Evolutionary conservation across 495 filamentous ascomycete species (phyloP).

Genomic region (Aspergillus sparsus): DNA sequence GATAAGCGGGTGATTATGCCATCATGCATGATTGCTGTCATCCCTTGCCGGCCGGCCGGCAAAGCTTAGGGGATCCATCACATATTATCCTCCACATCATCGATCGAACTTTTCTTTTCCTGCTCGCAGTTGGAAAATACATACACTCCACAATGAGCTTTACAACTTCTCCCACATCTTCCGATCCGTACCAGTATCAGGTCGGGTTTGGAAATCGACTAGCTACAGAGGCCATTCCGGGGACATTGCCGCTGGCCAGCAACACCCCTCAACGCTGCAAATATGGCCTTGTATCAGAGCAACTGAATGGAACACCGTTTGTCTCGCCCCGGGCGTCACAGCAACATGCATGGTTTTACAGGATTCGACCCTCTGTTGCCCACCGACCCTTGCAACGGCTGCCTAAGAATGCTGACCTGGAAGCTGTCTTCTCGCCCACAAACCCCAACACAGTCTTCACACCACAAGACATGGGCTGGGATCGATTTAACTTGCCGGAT

Average conservation of each 20-base stretch:
- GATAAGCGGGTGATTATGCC: too few species aligned
- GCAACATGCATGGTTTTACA: constrained; percentile 53
- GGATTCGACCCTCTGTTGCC: constrained; percentile 49
- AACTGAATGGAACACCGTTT: constrained; percentile 50
- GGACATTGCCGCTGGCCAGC: constrained; percentile 50
- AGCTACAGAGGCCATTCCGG: constrained; percentile 51
- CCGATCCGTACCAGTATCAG: constrained; percentile 48
- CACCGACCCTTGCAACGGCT: constrained; percentile 44
- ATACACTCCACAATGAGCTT: too few species aligned
- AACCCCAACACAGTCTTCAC: constrained; percentile 38
- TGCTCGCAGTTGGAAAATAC: too few species aligned
- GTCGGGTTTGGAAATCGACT: constrained; percentile 53
- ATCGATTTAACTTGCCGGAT: constrained; percentile 49
- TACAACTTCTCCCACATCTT: too few species aligned
- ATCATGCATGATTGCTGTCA: too few species aligned
- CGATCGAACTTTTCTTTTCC: too few species aligned
- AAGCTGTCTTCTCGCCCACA: constrained; percentile 9
- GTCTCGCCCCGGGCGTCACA: constrained; percentile 48
- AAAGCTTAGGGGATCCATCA: too few species aligned
- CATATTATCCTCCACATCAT: too few species aligned
- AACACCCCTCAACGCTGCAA: constrained; percentile 49
- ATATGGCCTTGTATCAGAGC: constrained; percentile 50
- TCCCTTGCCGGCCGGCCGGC: too few species aligned
- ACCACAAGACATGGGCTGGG: constrained; percentile 47
- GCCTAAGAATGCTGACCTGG: not conserved